Base-by-base conservation (phyloP, 1,139 yeast genomes). In the Yamadazyma kanchanaburiensis region DNA sequence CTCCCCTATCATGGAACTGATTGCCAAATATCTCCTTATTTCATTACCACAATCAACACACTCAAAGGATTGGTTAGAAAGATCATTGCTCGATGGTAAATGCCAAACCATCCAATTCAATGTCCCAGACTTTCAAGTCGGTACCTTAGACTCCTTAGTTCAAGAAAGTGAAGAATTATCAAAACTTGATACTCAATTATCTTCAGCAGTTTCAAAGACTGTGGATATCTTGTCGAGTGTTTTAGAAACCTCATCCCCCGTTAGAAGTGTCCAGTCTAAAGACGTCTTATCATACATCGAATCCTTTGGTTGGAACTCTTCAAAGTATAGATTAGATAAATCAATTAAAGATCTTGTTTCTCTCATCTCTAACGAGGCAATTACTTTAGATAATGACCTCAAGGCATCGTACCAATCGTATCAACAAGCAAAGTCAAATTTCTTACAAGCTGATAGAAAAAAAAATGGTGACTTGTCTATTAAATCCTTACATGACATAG, bases 401-500 rank as follows among this genome's bases (percentile, higher is more conserved):
- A 75, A 87, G 51, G 60, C 75, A 10, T 67, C 84, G 15, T 83
- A 73, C 53, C 76, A 81, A 46, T 69, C 66, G 40, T 91, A 87
- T 60, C 84, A 78, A 48, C 71, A 77, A 27, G 96, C 97, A 28
- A 86, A 82, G 59, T 76, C 94, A 25, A 85, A 81, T 50, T 71
- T 88, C 42, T 73, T 80, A 28, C 88, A 95, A 9, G 94, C 95
- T 19, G 95, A 91, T 58, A 76, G 96, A 49, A 88, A 88, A 60
- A 86, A 83, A 54, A 84, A 83, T 28, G 99, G 99, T 35, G 96
- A 94, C 55, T 71, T 91, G 43, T 81, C 96, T 7, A 91, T 89
- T 37, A 80, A 86, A 54, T 84, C 96, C 4, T 69, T 91, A 39
- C 96, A 89, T 53, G 94, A 87, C 48, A 75, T 91, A 36, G 96